Percentiles rank a stretch among this genome's conserved stretches.
Evolutionary conservation across 1,284 basidiomycete species (phyloP).

Genomic region (Microbotryomycetes sp.): DNA sequence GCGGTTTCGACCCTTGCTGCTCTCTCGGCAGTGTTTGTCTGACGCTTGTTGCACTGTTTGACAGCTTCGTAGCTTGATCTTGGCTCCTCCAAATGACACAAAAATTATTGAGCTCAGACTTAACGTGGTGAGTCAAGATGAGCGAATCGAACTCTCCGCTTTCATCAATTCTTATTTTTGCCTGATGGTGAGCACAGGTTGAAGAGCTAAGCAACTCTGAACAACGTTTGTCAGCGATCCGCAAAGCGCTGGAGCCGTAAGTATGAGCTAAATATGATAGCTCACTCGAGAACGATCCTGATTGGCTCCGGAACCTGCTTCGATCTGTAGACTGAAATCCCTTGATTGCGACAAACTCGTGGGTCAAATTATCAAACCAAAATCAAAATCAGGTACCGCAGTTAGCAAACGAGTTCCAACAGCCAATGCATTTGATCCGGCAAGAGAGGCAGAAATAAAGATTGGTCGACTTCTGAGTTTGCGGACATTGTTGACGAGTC

Average conservation of each 20-base stretch:
- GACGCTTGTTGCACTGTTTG: background rate
- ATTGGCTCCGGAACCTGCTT: too few relatives aligned
- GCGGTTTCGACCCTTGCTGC: background rate
- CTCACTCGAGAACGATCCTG: too few relatives aligned
- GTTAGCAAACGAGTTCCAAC: too few relatives aligned
- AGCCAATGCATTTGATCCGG: constrained; percentile 34
- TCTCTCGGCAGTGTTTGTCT: background rate
- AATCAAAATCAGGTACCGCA: background rate
- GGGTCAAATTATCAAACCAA: constrained; percentile 23
- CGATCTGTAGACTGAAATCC: constrained; percentile 38
- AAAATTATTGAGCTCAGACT: constrained; percentile 67
- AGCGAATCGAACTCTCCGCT: background rate
- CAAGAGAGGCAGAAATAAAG: constrained; percentile 60
- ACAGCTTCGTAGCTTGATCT: constrained; percentile 63
- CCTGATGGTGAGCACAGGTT: constrained; percentile 22
- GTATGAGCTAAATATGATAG: constrained; percentile 38
- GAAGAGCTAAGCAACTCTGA: constrained; percentile 68
- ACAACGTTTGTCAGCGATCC: constrained; percentile 62
- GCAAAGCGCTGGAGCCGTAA: constrained; percentile 61
- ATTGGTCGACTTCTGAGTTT: constrained; percentile 70
- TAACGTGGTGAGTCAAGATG: constrained; percentile 55
- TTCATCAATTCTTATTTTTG: too few relatives aligned
- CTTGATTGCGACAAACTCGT: constrained; percentile 85
- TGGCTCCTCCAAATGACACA: constrained; percentile 63
- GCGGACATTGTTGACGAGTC: constrained; percentile 58